These are phyloP conservation scores for Chrysanthemum lavandulifolium DNA, from an alignment of 129 eudicot genomes.

Conservation along the genomic window DNA sequence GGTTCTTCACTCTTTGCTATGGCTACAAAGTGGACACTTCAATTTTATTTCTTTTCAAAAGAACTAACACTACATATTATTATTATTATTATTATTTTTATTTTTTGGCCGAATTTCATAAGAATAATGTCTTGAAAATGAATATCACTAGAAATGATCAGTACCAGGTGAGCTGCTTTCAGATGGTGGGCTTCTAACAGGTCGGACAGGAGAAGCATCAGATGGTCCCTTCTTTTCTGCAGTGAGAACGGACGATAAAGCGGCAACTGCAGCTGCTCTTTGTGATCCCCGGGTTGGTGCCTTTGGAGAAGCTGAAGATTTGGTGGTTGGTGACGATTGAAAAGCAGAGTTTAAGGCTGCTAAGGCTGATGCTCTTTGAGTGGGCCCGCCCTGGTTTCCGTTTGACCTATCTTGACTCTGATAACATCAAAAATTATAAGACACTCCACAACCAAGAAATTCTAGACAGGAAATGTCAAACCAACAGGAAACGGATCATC, in stretches of 20 bases:
- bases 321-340: constrained; percentile 54
- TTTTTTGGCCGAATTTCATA: no score
- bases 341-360: constrained; percentile 92
- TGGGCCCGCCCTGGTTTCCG: constrained; percentile 88
- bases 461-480: background rate
- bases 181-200: constrained; percentile 62
- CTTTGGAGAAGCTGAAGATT: constrained; percentile 55
- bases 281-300: constrained; percentile 68
- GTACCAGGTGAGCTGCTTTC: constrained; percentile 63
- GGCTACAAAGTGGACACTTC: constrained; percentile 29
- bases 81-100: no score
- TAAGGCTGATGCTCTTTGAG: constrained; percentile 97
- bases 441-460: constrained; percentile 4
- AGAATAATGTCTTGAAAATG: no score
- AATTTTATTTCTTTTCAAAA: no score
- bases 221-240: constrained; percentile 82
- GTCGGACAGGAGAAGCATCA: constrained; percentile 65
- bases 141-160: background rate
- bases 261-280: constrained; percentile 99
- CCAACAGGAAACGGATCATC: background rate
- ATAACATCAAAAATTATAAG: constrained; percentile 11
- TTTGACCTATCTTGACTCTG: constrained; percentile 46
- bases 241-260: constrained; percentile 86
- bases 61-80: no score
- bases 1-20: constrained; percentile 43